Percentiles rank a stretch among this genome's conserved stretches.
Conservation (phyloP, 228 moss, liverwort and hornwort species). For the Sphagnum magellanicum region DNA sequence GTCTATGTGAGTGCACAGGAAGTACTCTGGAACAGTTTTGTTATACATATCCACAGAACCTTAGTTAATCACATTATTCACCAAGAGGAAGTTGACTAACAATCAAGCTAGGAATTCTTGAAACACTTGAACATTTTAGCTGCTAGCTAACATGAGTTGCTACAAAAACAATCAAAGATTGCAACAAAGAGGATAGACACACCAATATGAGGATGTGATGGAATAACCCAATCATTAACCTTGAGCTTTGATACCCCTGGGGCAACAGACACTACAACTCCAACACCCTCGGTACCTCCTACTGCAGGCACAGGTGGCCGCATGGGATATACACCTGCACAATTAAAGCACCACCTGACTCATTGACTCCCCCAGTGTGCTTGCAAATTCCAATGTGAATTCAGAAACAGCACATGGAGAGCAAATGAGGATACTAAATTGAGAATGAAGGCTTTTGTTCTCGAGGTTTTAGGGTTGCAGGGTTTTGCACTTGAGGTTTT, state of each 20-base stretch:
- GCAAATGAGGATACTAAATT: neutral
- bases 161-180: no score
- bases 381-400: neutral
- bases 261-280: constrained; percentile 58
- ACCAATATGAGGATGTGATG: constrained; percentile 68
- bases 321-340: constrained; percentile 76
- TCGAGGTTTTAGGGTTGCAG: no score
- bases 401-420: neutral
- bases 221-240: constrained; percentile 87
- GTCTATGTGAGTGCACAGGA: no score
- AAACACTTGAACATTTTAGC: no score
- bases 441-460: neutral
- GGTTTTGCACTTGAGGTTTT: no score
- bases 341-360: neutral
- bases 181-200: constrained; percentile 8
- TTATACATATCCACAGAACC: no score
- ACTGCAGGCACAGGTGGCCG: constrained; percentile 70
- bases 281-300: constrained; percentile 84
- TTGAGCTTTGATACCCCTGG: constrained; percentile 55
- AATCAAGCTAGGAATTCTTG: no score
- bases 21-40: no score
- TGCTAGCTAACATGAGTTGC: no score
- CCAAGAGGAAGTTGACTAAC: no score
- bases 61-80: no score
- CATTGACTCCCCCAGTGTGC: neutral